These are phyloP conservation scores for Pseudogymnoascus sp. DNA, from an alignment of 2,329 filamentous ascomycete genomes.

Conservation along the genomic window DNA sequence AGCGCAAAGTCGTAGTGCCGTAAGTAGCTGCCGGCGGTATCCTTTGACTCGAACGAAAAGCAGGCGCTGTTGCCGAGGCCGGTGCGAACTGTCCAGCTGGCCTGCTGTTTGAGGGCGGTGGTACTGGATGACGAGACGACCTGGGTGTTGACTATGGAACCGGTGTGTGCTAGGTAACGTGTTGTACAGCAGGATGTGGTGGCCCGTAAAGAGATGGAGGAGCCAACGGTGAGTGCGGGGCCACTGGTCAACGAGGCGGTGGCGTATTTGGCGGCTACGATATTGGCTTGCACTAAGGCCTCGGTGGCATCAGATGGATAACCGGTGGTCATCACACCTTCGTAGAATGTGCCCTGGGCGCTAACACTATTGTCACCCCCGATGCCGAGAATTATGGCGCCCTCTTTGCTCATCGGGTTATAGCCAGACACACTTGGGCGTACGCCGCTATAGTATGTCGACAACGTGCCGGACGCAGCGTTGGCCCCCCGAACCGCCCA, in stretches of 20 bases:
- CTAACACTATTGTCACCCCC: conserved; percentile 55
- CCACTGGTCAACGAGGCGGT: conserved; percentile 41
- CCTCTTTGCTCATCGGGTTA: conserved; percentile 55
- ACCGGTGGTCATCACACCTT: conserved; percentile 54
- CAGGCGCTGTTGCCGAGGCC: conserved; percentile 51
- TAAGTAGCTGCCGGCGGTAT: conserved; percentile 51
- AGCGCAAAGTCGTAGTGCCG: conserved; percentile 49
- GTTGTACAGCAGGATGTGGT: conserved; percentile 48
- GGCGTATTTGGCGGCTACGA: conserved; percentile 52
- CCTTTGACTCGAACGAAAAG: conserved; percentile 53
- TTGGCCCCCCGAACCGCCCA: conserved; percentile 56
- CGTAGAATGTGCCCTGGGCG: conserved; percentile 55
- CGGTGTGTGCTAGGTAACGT: conserved; percentile 48
- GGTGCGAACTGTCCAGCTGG: conserved; percentile 46
- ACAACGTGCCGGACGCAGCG: conserved; percentile 44
- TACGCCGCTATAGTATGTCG: conserved; percentile 51
- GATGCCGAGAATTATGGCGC: conserved; percentile 57
- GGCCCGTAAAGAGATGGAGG: conserved; percentile 44
- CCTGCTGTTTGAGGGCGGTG: conserved; percentile 42
- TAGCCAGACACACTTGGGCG: conserved; percentile 48
- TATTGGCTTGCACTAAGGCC: conserved; percentile 48
- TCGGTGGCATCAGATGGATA: conserved; percentile 53
- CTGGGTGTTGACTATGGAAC: conserved; percentile 45
- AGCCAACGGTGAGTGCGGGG: conserved; percentile 39
- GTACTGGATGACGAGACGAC: conserved; percentile 45